A percentile compares a stretch with the other conserved stretches of the same genome.
Conservation (phyloP, 768 basidiomycete species). For the Cantharellus anzutake region DNA sequence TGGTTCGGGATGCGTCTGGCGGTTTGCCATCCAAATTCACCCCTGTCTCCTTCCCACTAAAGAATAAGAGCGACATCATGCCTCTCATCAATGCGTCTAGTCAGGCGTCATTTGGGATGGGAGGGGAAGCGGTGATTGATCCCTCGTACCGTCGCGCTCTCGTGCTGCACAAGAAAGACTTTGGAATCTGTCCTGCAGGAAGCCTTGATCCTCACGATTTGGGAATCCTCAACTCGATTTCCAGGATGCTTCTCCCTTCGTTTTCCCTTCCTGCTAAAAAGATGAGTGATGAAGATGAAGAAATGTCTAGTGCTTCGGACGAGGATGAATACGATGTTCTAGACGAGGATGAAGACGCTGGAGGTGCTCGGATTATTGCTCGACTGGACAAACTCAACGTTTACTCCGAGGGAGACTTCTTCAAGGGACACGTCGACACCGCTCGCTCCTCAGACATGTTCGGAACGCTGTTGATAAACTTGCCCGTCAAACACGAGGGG, state of each 20-base stretch:
- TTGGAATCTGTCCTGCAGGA: neutral
- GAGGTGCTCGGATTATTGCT: neutral
- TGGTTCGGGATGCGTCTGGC: too few species aligned
- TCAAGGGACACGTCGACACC: slow-evolving; percentile 32
- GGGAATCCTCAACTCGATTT: neutral
- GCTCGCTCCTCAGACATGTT: slow-evolving; percentile 28
- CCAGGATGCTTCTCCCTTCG: too few species aligned
- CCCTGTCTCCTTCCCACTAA: neutral
- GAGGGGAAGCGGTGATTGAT: slow-evolving; percentile 3
- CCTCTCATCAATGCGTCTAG: neutral
- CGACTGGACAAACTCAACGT: slow-evolving; percentile 8
- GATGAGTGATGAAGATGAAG: too few species aligned
- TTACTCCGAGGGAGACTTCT: slow-evolving; percentile 22
- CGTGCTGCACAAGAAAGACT: neutral
- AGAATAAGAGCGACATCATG: neutral
- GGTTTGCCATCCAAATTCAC: too few species aligned
- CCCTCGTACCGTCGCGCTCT: neutral
- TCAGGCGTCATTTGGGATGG: slow-evolving; percentile 2
- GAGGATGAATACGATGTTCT: too few species aligned
- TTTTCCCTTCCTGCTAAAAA: too few species aligned
- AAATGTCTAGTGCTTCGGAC: too few species aligned
- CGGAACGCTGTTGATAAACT: slow-evolving; percentile 32
- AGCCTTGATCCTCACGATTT: neutral
- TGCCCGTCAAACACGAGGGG: slow-evolving; percentile 29
- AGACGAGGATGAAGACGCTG: too few species aligned